Conservation (phyloP, 2,329 filamentous ascomycete species). For the Dactylellina leptospora region DNA sequence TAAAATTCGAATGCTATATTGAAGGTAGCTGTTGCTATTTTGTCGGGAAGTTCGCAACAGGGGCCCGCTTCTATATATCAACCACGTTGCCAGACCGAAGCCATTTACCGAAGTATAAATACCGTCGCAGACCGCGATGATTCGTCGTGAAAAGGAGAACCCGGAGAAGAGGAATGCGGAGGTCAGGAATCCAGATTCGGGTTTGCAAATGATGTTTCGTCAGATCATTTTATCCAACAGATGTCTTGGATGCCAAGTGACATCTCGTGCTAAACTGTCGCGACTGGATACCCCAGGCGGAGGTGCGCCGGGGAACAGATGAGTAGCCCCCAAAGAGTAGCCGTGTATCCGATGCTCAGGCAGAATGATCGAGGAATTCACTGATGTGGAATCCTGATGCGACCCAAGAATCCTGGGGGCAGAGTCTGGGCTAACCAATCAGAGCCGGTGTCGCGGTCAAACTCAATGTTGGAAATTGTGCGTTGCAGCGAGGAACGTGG, state of each 20-base stretch:
- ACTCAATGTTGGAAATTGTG: background rate
- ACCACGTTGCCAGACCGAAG: too few species aligned
- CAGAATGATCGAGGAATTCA: background rate
- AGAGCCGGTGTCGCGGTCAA: background rate
- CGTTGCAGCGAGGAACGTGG: constrained; percentile 3
- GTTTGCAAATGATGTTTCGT: too few species aligned
- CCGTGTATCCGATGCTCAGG: background rate
- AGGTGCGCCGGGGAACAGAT: background rate
- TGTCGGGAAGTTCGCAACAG: too few species aligned
- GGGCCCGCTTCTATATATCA: too few species aligned
- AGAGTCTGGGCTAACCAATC: background rate
- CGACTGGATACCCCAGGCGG: background rate
- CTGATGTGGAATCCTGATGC: background rate
- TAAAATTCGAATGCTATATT: too few species aligned
- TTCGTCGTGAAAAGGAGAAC: constrained; percentile 4
- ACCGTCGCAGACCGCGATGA: constrained; percentile 15
- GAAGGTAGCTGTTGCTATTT: too few species aligned
- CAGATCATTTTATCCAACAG: background rate
- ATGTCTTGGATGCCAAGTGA: constrained; percentile 2
- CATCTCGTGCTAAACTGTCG: background rate
- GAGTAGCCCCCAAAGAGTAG: background rate
- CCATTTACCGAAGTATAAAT: constrained; percentile 13
- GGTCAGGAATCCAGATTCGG: background rate
- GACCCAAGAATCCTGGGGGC: too few species aligned
- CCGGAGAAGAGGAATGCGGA: constrained; percentile 17